Evolutionary conservation across 2,329 filamentous ascomycete species (phyloP).

Genomic region (Phoma sp.): DNA sequence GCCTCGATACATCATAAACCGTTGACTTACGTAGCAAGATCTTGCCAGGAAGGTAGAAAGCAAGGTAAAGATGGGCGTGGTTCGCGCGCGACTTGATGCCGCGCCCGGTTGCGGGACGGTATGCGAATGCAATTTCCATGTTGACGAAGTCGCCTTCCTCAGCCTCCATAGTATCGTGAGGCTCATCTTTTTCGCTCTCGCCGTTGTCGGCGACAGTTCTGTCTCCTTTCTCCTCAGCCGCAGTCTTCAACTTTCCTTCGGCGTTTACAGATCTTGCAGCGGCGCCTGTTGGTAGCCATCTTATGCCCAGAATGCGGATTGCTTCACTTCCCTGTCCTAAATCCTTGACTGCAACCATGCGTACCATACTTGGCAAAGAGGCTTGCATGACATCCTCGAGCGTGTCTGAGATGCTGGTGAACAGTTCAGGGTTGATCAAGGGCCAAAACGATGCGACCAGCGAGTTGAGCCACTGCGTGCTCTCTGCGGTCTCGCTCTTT

Average conservation of each 20-base stretch:
- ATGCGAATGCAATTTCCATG: constrained; percentile 76
- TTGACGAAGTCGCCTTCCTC: constrained; percentile 82
- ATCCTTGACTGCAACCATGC: constrained; percentile 78
- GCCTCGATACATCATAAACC: background rate
- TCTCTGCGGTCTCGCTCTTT: constrained; percentile 64
- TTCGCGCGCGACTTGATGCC: constrained; percentile 69
- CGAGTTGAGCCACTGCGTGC: constrained; percentile 74
- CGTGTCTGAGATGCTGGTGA: constrained; percentile 70
- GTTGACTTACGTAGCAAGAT: constrained; percentile 57
- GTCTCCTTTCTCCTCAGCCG: constrained; percentile 57
- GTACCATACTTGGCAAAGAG: constrained; percentile 70
- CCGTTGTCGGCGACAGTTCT: constrained; percentile 57
- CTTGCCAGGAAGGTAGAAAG: constrained; percentile 70
- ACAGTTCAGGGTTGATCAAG: constrained; percentile 76
- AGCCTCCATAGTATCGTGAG: constrained; percentile 65
- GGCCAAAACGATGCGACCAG: constrained; percentile 73
- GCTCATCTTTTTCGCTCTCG: constrained; percentile 46
- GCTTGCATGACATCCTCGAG: constrained; percentile 84
- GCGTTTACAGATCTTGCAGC: constrained; percentile 66
- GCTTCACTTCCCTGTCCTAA: constrained; percentile 77
- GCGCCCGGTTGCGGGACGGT: constrained; percentile 68
- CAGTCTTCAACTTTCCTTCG: constrained; percentile 63
- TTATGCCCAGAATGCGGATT: constrained; percentile 71
- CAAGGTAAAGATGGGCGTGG: constrained; percentile 74
- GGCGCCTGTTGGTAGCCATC: constrained; percentile 75